These are phyloP conservation scores for Pythium vanterpoolii DNA, from an alignment of 352 stramenopile genomes.

Conservation along the genomic window DNA sequence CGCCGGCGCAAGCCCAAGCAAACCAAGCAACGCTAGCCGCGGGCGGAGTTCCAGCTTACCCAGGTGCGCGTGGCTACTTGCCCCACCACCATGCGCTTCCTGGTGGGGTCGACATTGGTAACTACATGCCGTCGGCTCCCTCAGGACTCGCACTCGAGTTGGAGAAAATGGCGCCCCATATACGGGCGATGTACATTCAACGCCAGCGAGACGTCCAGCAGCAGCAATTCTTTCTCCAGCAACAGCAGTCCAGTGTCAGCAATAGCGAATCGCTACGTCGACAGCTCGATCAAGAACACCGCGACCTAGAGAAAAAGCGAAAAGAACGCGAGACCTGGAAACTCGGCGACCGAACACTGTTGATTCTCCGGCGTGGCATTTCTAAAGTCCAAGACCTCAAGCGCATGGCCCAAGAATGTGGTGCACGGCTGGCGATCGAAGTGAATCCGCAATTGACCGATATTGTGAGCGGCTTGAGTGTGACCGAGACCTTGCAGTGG, in stretches of 20 bases:
- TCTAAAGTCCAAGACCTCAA: conserved; percentile 71
- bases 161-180: conserved; percentile 23
- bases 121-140: neutral
- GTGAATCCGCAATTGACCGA: conserved; percentile 75
- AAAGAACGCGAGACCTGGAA: conserved; percentile 45
- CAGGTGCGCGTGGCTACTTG: conserved; percentile 14
- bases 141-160: neutral
- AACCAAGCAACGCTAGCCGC: neutral
- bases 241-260: neutral
- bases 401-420: conserved; percentile 47
- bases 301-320: conserved; percentile 24
- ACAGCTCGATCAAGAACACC: conserved; percentile 18
- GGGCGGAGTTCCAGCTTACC: neutral
- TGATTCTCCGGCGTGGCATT: conserved; percentile 71
- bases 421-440: conserved; percentile 70
- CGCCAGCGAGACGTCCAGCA: conserved; percentile 21
- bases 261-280: neutral
- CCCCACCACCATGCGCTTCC: neutral
- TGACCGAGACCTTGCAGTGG: conserved; percentile 60
- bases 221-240: neutral
- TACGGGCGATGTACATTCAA: conserved; percentile 19
- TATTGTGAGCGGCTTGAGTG: conserved; percentile 68
- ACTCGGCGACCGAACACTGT: conserved; percentile 52
- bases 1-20: conserved; percentile 18
- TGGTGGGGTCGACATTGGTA: neutral